These are phyloP conservation scores for Thalia dealbata DNA, from an alignment of 176 grass and related monocot genomes.

Conservation along the genomic window DNA sequence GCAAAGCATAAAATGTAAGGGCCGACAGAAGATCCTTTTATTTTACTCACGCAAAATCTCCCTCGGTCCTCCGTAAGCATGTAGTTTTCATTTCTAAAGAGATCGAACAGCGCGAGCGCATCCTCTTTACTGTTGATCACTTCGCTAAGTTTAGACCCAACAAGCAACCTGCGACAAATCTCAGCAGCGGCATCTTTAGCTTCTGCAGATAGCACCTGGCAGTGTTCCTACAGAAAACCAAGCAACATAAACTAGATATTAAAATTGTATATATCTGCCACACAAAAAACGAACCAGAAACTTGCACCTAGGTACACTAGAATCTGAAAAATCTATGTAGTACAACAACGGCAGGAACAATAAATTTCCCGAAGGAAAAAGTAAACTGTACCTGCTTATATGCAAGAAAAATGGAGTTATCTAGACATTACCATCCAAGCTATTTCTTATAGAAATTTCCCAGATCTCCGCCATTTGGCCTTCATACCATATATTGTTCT, in stretches of 20 bases:
- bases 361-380: too few species aligned
- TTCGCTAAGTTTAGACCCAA: slow-evolving; percentile 85
- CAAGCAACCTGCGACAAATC: slow-evolving; percentile 50
- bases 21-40: slow-evolving; percentile 1
- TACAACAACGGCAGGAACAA: too few species aligned
- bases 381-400: too few species aligned
- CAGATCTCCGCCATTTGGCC: too few species aligned
- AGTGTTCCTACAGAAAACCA: slow-evolving; percentile 20
- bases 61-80: slow-evolving; percentile 48
- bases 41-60: slow-evolving; percentile 75
- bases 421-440: too few species aligned
- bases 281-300: slow-evolving; percentile 4
- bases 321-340: too few species aligned
- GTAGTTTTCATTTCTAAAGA: slow-evolving; percentile 80
- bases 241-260: background rate
- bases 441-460: too few species aligned
- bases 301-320: background rate
- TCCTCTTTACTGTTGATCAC: slow-evolving; percentile 65
- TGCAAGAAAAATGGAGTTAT: too few species aligned
- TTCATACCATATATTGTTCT: too few species aligned
- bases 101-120: slow-evolving; percentile 63
- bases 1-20: background rate
- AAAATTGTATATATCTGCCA: background rate
- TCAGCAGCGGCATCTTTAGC: slow-evolving; percentile 75
- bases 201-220: slow-evolving; percentile 58